phyloP scores from a whole-genome alignment of 176 grass and related monocot genomes.

The Eleusine coracana region DNA sequence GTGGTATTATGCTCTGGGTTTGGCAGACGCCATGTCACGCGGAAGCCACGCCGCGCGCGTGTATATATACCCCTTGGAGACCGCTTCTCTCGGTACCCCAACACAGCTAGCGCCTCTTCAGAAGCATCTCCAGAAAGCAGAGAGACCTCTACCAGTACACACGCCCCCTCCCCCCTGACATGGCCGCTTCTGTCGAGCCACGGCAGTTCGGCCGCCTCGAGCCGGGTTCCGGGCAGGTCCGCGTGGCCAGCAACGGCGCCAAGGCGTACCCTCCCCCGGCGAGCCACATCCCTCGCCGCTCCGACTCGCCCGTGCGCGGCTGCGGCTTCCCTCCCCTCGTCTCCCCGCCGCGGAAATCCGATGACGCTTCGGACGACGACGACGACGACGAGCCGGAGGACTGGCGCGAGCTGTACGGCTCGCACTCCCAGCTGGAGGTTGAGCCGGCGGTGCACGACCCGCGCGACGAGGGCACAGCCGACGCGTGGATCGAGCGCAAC shows the following conservation, averaged over 20 bases:
- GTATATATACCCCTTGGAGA: background rate
- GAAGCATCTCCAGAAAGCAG: background rate
- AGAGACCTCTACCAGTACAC: background rate
- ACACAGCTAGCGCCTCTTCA: constrained; percentile 24
- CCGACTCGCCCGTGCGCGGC: constrained; percentile 60
- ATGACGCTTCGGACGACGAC: constrained; percentile 44
- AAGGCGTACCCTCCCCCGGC: constrained; percentile 41
- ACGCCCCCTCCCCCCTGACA: background rate
- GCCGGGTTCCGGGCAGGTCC: constrained; percentile 26
- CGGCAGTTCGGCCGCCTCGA: constrained; percentile 59
- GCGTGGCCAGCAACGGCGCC: constrained; percentile 16
- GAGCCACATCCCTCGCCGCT: constrained; percentile 45
- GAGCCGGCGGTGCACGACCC: constrained; percentile 66
- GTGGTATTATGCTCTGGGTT: constrained; percentile 21
- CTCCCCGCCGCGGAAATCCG: background rate
- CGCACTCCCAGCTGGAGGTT: constrained; percentile 60
- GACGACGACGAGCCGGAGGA: constrained; percentile 51
- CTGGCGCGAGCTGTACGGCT: constrained; percentile 48
- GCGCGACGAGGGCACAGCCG: constrained; percentile 77
- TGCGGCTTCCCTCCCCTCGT: constrained; percentile 63
- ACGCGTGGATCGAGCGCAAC: constrained; percentile 81
- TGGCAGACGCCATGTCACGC: constrained; percentile 14
- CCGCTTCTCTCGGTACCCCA: background rate
- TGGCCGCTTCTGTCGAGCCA: constrained; percentile 68
- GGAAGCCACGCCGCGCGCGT: background rate